These are phyloP conservation scores for Sphagnum fallax DNA, from an alignment of 228 moss, liverwort and hornwort species.

Conservation along the genomic window DNA sequence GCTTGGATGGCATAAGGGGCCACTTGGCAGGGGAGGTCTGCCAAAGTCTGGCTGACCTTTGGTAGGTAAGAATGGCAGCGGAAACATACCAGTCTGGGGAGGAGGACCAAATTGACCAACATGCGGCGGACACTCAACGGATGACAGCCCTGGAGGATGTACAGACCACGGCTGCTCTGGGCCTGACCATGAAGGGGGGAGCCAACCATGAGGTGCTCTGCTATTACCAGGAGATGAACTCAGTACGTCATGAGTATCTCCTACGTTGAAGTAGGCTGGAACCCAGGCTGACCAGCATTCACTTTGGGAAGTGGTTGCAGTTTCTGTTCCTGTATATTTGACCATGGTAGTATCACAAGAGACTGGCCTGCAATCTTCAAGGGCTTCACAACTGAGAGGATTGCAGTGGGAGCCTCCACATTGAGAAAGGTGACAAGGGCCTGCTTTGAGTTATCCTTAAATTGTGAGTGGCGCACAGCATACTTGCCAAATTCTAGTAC, in stretches of 20 bases:
- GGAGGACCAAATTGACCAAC: too few species aligned
- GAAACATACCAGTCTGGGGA: neutral
- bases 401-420: conserved; percentile 2
- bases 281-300: neutral
- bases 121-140: neutral
- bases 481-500: conserved; percentile 3
- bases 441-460: conserved; percentile 3
- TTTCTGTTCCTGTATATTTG: conserved; percentile 1
- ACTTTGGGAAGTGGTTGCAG: neutral
- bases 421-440: conserved; percentile 2
- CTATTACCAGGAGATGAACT: neutral
- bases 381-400: conserved; percentile 1
- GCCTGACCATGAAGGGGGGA: neutral
- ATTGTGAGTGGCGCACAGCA: conserved; percentile 3
- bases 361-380: conserved; percentile 1
- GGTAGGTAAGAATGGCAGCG: too few species aligned
- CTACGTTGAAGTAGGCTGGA: neutral
- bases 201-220: neutral
- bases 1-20: neutral
- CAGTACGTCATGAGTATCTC: neutral
- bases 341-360: conserved; percentile 3
- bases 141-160: neutral
- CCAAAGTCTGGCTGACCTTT: neutral
- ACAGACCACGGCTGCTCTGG: neutral
- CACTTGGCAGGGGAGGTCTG: conserved; percentile 1